These are phyloP conservation scores for Glycyrrhiza uralensis DNA, from an alignment of 306 rosid species.

Conservation along the genomic window DNA sequence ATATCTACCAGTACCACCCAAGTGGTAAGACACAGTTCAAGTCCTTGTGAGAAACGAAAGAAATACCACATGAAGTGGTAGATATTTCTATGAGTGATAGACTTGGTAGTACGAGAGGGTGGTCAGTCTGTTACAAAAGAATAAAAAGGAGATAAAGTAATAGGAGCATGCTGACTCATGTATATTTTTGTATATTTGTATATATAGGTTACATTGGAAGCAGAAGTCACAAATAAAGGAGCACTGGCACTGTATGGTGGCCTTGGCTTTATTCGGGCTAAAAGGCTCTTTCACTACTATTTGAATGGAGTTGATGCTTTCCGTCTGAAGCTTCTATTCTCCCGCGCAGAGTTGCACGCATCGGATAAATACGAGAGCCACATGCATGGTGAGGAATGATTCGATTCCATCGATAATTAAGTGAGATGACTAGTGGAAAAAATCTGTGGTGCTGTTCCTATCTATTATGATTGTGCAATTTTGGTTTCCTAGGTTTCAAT, in stretches of 20 bases:
- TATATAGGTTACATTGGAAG: slow-evolving; percentile 80
- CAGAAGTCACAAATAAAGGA: slow-evolving; percentile 97
- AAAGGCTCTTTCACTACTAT: slow-evolving; percentile 89
- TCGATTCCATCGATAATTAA: slow-evolving; percentile 11
- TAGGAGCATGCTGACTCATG: neutral
- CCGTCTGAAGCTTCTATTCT: slow-evolving; percentile 82
- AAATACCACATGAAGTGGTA: too few species aligned
- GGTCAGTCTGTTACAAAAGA: too few species aligned
- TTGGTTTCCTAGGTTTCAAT: too few species aligned
- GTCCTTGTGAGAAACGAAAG: too few species aligned
- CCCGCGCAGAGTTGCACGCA: slow-evolving; percentile 46
- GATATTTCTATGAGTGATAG: too few species aligned
- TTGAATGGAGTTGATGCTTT: slow-evolving; percentile 98
- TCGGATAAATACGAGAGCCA: slow-evolving; percentile 26
- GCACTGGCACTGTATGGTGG: slow-evolving; percentile 93
- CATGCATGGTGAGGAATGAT: slow-evolving; percentile 26
- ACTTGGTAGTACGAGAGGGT: too few species aligned
- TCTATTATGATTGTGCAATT: too few species aligned
- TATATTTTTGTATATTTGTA: neutral
- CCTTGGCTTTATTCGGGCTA: slow-evolving; percentile 89
- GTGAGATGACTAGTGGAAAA: too few species aligned
- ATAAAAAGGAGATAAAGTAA: too few species aligned
- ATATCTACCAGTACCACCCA: too few species aligned
- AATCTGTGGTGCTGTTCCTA: too few species aligned
- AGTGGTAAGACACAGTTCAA: too few species aligned